Percentiles rank a stretch among this genome's conserved stretches.
These are phyloP conservation scores for Didymella arachidicola DNA, from an alignment of 2,329 filamentous ascomycete species.

Conservation along the genomic window DNA sequence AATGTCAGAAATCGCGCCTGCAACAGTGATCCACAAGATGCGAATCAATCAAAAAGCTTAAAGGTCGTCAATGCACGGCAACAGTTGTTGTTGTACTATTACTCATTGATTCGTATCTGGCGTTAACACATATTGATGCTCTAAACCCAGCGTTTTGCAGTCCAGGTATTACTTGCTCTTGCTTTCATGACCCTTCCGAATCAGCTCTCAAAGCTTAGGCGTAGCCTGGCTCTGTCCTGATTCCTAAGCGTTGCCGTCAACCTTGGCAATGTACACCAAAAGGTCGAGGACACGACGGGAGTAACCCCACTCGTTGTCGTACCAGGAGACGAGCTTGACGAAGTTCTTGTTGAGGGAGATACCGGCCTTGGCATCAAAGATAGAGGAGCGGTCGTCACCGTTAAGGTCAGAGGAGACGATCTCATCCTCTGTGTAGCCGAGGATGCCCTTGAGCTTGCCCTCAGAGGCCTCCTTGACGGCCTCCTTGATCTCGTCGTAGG, in stretches of 20 bases:
- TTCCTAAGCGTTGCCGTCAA: constrained; percentile 54
- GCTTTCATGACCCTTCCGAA: constrained; percentile 16
- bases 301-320: constrained; percentile 99
- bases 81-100: constrained; percentile 27
- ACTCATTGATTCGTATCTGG: constrained; percentile 43
- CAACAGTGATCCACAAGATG: neutral
- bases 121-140: constrained; percentile 29
- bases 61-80: neutral
- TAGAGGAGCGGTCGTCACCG: constrained; percentile 92
- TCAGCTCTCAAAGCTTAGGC: constrained; percentile 43
- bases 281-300: constrained; percentile 75
- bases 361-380: constrained; percentile 99
- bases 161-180: constrained; percentile 16
- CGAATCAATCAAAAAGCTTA: neutral
- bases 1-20: neutral
- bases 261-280: constrained; percentile 56
- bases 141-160: constrained; percentile 29
- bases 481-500: constrained; percentile 91
- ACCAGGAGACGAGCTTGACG: constrained; percentile 98
- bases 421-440: constrained; percentile 96
- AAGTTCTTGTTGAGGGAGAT: constrained; percentile 99
- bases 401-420: constrained; percentile 93
- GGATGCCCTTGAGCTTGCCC: constrained; percentile 85
- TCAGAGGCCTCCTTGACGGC: constrained; percentile 85
- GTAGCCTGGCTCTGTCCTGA: constrained; percentile 48